phyloP scores from a whole-genome alignment of 192 early-diverging fungal genomes.

The Rhizophlyctis rosea region DNA sequence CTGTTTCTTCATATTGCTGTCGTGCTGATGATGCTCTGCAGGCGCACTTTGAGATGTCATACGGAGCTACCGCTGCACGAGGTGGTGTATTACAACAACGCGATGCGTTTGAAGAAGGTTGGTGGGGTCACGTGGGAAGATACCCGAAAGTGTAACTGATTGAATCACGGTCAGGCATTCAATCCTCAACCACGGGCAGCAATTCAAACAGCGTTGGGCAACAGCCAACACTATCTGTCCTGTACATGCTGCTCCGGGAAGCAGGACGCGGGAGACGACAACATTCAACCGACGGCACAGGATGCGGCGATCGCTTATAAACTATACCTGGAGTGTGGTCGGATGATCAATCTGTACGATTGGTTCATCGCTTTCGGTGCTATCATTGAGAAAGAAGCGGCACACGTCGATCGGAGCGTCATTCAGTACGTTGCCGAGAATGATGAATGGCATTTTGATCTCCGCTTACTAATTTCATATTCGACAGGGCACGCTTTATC shows the following conservation, averaged over 20 bases:
- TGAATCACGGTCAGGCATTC: constrained; percentile 58
- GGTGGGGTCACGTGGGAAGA: constrained; percentile 3
- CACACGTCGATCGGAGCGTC: constrained; percentile 1
- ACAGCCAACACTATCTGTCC: constrained; percentile 72
- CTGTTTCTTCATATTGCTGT: too few relatives aligned
- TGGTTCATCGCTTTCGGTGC: constrained; percentile 83
- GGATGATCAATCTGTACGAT: constrained; percentile 92
- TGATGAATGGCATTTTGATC: too few relatives aligned
- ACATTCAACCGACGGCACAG: constrained; percentile 62
- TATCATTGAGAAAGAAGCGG: constrained; percentile 64
- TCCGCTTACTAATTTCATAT: too few relatives aligned
- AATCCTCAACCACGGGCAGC: constrained; percentile 77
- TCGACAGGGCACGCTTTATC: constrained; percentile 75
- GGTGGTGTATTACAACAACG: constrained; percentile 73
- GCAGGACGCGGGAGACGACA: constrained; percentile 22
- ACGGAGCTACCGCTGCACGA: constrained; percentile 67
- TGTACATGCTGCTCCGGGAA: constrained; percentile 71
- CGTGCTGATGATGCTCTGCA: constrained; percentile 5
- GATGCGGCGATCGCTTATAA: constrained; percentile 90
- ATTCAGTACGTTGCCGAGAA: neutral
- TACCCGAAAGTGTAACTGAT: neutral
- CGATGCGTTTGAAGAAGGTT: constrained; percentile 72
- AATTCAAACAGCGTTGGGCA: constrained; percentile 79
- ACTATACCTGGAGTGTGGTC: constrained; percentile 87
- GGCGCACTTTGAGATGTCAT: constrained; percentile 52